Conservation (phyloP, 768 basidiomycete species). For the Brasilioporus rufonigricans region DNA sequence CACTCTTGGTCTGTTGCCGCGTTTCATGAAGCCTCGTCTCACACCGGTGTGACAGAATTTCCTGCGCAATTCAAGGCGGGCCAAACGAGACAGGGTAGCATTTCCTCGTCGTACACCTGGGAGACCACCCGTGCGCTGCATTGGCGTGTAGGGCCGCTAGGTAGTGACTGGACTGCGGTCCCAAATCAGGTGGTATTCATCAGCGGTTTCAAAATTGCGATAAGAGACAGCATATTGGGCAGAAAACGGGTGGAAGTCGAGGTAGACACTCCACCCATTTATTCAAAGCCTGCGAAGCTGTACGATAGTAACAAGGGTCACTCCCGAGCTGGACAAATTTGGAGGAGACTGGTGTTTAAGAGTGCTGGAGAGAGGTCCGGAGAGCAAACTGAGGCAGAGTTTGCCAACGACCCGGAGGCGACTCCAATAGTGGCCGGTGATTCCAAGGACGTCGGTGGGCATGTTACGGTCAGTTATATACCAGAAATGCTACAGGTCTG, state of each 20-base stretch:
- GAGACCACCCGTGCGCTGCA: conserved; percentile 8
- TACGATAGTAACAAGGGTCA: not conserved
- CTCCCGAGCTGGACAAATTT: not conserved
- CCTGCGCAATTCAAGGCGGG: conserved; percentile 16
- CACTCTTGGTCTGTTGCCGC: conserved; percentile 28
- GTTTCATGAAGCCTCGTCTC: conserved; percentile 4
- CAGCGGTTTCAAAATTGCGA: conserved; percentile 22
- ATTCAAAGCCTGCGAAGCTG: not conserved
- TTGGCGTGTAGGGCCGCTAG: conserved; percentile 5
- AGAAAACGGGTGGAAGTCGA: conserved; percentile 3
- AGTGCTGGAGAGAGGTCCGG: not conserved
- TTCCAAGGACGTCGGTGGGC: not conserved
- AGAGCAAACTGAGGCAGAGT: not conserved
- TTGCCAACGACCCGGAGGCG: not conserved
- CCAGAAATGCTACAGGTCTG: not conserved
- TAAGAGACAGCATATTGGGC: conserved; percentile 4
- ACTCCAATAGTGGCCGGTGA: not conserved
- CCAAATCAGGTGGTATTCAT: conserved; percentile 23
- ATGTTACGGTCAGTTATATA: not conserved
- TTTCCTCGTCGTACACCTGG: conserved; percentile 8
- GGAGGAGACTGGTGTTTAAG: not conserved
- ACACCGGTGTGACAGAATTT: not conserved
- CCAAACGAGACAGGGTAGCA: not conserved
- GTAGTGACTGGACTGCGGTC: not conserved
- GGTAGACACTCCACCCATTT: not conserved